These are phyloP conservation scores for Amylostereum areolatum DNA, from an alignment of 1,284 basidiomycete genomes.

Conservation along the genomic window DNA sequence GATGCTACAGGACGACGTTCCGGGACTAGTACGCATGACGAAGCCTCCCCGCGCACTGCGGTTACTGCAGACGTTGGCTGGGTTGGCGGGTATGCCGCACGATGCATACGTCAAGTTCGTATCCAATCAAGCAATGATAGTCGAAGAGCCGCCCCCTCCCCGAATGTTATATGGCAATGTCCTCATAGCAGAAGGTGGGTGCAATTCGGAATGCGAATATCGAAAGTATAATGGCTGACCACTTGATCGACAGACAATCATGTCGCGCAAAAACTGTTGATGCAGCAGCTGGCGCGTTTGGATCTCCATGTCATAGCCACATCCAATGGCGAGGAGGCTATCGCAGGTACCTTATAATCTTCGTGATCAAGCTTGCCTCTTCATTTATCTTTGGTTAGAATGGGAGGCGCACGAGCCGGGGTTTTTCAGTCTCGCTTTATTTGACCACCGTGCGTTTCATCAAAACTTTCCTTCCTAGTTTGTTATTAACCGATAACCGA, in stretches of 20 bases:
- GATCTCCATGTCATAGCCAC: slow-evolving; percentile 55
- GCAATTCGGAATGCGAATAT: background rate
- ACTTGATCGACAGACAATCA: slow-evolving; percentile 45
- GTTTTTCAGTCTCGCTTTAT: slow-evolving; percentile 60
- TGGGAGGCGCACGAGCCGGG: slow-evolving; percentile 64
- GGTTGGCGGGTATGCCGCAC: slow-evolving; percentile 46
- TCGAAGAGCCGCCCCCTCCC: slow-evolving; percentile 37
- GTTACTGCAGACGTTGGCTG: slow-evolving; percentile 56
- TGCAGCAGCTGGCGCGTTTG: slow-evolving; percentile 59
- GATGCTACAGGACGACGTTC: slow-evolving; percentile 41
- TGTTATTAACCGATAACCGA: background rate
- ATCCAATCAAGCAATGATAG: slow-evolving; percentile 31
- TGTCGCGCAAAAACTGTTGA: slow-evolving; percentile 57
- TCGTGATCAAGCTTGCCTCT: background rate
- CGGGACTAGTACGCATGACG: slow-evolving; percentile 61
- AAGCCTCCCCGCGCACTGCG: slow-evolving; percentile 59
- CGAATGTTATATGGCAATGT: slow-evolving; percentile 60
- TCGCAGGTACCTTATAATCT: slow-evolving; percentile 34
- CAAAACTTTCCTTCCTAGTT: background rate
- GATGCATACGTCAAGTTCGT: slow-evolving; percentile 28
- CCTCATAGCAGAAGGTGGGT: slow-evolving; percentile 60
- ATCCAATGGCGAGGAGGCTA: slow-evolving; percentile 61
- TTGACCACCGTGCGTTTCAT: slow-evolving; percentile 57
- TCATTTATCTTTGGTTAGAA: slow-evolving; percentile 28
- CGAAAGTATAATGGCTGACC: slow-evolving; percentile 1